Evolutionary conservation across 2,329 filamentous ascomycete genomes (phyloP).

Genomic region (Fusarium sp.): DNA sequence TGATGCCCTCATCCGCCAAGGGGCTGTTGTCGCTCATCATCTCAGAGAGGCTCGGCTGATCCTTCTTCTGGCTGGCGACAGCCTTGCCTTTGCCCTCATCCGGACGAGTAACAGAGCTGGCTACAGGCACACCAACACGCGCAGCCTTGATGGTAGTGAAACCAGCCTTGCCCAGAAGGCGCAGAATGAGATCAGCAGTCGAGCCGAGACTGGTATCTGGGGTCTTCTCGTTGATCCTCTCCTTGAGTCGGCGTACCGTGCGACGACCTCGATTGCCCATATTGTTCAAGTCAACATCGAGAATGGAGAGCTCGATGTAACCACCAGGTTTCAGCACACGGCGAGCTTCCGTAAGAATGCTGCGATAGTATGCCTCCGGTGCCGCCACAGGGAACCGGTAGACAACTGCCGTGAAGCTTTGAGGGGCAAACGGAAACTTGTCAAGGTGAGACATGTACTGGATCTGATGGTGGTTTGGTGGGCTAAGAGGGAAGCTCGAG

Average conservation of each 20-base stretch:
- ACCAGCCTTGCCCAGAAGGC: constrained; percentile 70
- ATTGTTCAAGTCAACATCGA: constrained; percentile 82
- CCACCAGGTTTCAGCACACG: constrained; percentile 80
- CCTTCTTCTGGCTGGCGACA: constrained; percentile 44
- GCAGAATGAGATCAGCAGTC: constrained; percentile 67
- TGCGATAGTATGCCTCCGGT: constrained; percentile 72
- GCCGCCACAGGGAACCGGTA: constrained; percentile 77
- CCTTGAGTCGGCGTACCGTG: constrained; percentile 74
- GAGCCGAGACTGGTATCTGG: constrained; percentile 67
- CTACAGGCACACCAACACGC: constrained; percentile 78
- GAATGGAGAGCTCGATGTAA: constrained; percentile 77
- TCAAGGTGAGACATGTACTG: constrained; percentile 68
- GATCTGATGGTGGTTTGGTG: constrained; percentile 77
- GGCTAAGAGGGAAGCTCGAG: constrained; percentile 62
- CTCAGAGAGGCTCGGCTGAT: constrained; percentile 69
- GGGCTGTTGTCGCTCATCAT: constrained; percentile 75
- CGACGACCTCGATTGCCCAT: constrained; percentile 77
- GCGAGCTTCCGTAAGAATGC: constrained; percentile 76
- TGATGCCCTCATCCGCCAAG: constrained; percentile 81
- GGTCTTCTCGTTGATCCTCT: constrained; percentile 68
- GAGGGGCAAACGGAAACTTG: constrained; percentile 76
- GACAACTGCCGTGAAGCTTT: constrained; percentile 78
- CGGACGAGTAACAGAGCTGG: constrained; percentile 55
- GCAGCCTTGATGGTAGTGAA: constrained; percentile 78
- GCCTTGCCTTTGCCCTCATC: constrained; percentile 28